Percentiles rank a stretch among this genome's conserved stretches.
Conservation (phyloP, 1,284 basidiomycete genomes). For the Rhodotorula sp. region DNA sequence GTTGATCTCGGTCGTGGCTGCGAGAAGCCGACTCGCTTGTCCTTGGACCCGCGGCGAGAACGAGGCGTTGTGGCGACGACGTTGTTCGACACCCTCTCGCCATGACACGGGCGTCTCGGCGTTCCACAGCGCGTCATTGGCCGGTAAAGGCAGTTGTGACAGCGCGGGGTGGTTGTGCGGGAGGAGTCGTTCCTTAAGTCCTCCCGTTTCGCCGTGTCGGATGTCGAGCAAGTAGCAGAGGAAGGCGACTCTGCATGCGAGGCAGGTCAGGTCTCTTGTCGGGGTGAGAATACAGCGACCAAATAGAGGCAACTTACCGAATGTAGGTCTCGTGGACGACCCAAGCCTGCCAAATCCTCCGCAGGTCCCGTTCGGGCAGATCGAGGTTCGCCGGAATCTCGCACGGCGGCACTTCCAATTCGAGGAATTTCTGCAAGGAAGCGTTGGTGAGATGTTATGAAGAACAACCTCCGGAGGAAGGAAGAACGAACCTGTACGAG, state of each 20-base stretch:
- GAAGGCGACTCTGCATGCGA: background rate
- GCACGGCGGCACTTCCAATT: background rate
- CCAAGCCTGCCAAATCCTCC: background rate
- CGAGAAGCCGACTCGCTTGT: background rate
- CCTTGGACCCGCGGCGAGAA: background rate
- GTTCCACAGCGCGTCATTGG: background rate
- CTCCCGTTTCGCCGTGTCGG: background rate
- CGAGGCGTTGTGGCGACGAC: background rate
- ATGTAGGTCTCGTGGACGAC: slow-evolving; percentile 5
- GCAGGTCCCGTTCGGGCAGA: background rate
- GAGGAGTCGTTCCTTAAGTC: background rate
- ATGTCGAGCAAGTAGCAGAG: slow-evolving; percentile 14
- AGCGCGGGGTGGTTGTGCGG: slow-evolving; percentile 6
- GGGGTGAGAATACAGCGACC: too few species aligned
- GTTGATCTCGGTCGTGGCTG: background rate
- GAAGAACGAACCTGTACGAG: background rate
- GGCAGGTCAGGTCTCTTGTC: background rate
- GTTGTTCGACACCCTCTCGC: background rate
- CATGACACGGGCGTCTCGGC: background rate
- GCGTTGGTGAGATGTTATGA: background rate
- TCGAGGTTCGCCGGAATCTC: background rate
- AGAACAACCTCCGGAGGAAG: background rate
- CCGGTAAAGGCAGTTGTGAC: background rate
- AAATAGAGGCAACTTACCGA: background rate
- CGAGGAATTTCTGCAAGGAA: background rate